Evolutionary conservation across 805 yeast genomes (phyloP).

Genomic region (Maudiozyma serrabonitensis): DNA sequence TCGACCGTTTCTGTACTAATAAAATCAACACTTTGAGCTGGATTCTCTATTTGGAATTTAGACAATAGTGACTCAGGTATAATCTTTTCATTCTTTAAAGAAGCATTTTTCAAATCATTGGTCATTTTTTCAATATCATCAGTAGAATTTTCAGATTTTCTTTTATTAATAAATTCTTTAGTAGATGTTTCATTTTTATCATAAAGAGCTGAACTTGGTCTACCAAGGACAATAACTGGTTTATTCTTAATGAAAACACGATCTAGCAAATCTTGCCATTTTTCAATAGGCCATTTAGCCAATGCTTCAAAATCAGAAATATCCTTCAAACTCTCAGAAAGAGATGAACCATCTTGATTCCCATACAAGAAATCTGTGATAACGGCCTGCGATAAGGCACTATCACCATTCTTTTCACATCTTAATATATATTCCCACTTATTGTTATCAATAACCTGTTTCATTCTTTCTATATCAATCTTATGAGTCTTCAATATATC

Average conservation of each 20-base stretch:
- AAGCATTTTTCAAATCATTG: slow-evolving; percentile 49
- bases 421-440: slow-evolving; percentile 51
- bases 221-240: slow-evolving; percentile 57
- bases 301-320: slow-evolving; percentile 47
- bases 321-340: slow-evolving; percentile 45
- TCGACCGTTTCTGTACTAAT: slow-evolving; percentile 54
- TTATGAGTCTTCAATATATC: slow-evolving; percentile 45
- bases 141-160: slow-evolving; percentile 45
- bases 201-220: slow-evolving; percentile 54
- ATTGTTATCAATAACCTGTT: slow-evolving; percentile 56
- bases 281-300: slow-evolving; percentile 46
- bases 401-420: slow-evolving; percentile 51
- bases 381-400: slow-evolving; percentile 52
- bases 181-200: slow-evolving; percentile 41
- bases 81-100: slow-evolving; percentile 55
- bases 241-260: slow-evolving; percentile 49
- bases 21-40: slow-evolving; percentile 56
- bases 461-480: slow-evolving; percentile 57
- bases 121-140: slow-evolving; percentile 48
- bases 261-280: slow-evolving; percentile 56
- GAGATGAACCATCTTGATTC: slow-evolving; percentile 45
- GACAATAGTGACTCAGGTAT: slow-evolving; percentile 62
- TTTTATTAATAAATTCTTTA: slow-evolving; percentile 38
- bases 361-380: slow-evolving; percentile 80
- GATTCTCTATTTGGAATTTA: slow-evolving; percentile 63